Evolutionary conservation across 139 green algal species (phyloP).

Genomic region (Picochlorum sp.): DNA sequence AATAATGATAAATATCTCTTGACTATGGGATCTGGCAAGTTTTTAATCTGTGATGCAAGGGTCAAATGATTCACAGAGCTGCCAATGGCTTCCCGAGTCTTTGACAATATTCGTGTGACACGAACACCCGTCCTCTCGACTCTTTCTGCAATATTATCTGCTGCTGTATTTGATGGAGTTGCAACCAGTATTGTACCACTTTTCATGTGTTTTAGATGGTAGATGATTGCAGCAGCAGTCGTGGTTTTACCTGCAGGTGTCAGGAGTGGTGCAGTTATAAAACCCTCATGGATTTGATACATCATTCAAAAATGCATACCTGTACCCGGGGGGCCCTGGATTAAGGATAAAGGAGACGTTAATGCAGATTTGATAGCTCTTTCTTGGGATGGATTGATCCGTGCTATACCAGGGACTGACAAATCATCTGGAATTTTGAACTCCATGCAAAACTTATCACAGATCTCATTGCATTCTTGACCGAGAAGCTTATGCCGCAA

Average conservation of each 20-base stretch:
- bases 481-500: constrained; percentile 72
- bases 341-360: constrained; percentile 68
- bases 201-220: constrained; percentile 66
- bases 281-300: no score
- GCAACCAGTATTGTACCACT: constrained; percentile 81
- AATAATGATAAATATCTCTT: constrained; percentile 78
- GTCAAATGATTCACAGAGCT: constrained; percentile 87
- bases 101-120: constrained; percentile 87
- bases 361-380: constrained; percentile 65
- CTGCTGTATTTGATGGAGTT: constrained; percentile 92
- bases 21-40: constrained; percentile 64
- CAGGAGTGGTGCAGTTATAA: no score
- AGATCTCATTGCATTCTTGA: constrained; percentile 51
- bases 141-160: constrained; percentile 95
- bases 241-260: constrained; percentile 66
- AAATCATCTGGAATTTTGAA: constrained; percentile 43
- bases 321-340: constrained; percentile 84
- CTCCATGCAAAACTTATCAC: constrained; percentile 27
- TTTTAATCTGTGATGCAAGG: constrained; percentile 82
- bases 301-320: constrained; percentile 41
- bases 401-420: constrained; percentile 74
- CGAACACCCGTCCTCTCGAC: constrained; percentile 81
- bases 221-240: constrained; percentile 90
- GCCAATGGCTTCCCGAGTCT: constrained; percentile 72
- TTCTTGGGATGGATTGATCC: constrained; percentile 87